A percentile compares a stretch with the other conserved stretches of the same genome.
Conservation (phyloP, 306 rosid genomes). For the Acacia melanoxylon region DNA sequence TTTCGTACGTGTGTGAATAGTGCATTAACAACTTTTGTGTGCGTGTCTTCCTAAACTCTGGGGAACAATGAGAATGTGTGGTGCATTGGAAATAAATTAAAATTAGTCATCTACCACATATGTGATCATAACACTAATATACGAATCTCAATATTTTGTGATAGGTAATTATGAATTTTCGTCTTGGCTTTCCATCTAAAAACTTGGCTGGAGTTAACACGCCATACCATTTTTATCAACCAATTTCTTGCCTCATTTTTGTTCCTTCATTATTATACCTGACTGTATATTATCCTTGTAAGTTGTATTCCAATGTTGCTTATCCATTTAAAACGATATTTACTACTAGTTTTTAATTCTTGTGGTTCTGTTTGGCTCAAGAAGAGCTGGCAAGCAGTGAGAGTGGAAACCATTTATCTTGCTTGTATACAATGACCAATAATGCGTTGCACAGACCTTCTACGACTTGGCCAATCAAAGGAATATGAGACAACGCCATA, state of each 20-base stretch:
- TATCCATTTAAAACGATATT: background rate
- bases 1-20: background rate
- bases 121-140: background rate
- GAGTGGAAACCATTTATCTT: background rate
- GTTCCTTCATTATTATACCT: background rate
- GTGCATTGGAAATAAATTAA: background rate
- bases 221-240: background rate
- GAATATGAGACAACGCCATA: background rate
- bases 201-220: background rate
- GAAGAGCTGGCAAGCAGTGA: background rate
- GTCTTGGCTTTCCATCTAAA: background rate
- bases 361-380: background rate
- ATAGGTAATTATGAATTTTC: background rate
- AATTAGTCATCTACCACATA: background rate
- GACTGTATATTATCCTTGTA: background rate
- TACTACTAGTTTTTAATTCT: background rate
- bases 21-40: background rate
- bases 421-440: background rate
- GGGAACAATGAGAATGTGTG: background rate
- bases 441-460: background rate
- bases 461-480: background rate
- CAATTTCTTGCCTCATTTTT: background rate
- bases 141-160: background rate
- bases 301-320: background rate
- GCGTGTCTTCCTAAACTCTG: background rate